Conservation (phyloP, 2,329 filamentous ascomycete genomes). For the Lachnellula hyalina region DNA sequence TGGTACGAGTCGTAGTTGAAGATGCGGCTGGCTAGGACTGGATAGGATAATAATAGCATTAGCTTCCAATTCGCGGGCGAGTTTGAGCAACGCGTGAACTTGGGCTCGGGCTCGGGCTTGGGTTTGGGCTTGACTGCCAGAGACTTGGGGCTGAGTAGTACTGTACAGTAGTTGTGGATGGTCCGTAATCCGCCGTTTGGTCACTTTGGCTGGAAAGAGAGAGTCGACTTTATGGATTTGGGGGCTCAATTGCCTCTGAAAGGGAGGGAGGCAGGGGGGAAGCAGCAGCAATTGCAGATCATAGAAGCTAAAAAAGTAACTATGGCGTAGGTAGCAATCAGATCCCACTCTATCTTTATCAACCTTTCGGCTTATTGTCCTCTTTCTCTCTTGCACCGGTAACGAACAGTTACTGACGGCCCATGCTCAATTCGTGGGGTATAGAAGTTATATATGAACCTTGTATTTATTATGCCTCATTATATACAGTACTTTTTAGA, state of each 20-base stretch:
- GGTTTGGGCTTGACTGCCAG: neutral
- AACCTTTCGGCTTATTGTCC: no score
- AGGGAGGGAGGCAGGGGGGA: neutral
- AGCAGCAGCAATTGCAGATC: neutral
- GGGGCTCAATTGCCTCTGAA: neutral
- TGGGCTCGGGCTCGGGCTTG: no score
- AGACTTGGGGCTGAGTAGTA: neutral
- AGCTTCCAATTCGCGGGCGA: neutral
- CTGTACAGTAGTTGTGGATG: no score
- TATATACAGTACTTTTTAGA: no score
- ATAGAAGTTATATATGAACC: no score
- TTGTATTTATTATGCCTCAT: no score
- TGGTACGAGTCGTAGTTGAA: no score
- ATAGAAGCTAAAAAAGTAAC: neutral
- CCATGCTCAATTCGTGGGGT: no score
- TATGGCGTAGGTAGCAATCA: no score
- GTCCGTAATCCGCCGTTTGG: neutral
- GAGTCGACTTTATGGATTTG: neutral
- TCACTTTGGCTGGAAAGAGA: neutral
- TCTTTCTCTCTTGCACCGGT: no score
- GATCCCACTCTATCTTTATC: no score
- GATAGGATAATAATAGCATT: neutral
- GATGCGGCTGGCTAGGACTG: neutral
- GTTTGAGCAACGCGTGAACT: neutral
- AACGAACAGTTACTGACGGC: no score